Conservation (phyloP, 2,329 filamentous ascomycete species). For the Ceratocystis diversiconidia region DNA sequence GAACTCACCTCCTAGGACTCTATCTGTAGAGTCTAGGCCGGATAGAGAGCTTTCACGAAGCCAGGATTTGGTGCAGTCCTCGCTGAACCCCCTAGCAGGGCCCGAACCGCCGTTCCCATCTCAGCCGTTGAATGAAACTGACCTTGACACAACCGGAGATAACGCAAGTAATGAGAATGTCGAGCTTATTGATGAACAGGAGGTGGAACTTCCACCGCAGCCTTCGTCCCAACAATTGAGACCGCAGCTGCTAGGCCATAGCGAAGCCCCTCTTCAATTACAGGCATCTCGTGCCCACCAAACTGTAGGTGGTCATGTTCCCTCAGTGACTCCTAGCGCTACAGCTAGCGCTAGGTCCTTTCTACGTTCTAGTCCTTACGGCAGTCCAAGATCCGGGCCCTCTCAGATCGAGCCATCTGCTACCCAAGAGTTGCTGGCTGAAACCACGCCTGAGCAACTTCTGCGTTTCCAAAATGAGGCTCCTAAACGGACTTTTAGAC, state of each 20-base stretch:
- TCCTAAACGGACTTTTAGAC: slow-evolving; percentile 35
- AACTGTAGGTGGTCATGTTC: background rate
- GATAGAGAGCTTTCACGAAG: background rate
- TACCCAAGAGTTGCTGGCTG: background rate
- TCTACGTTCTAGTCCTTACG: background rate
- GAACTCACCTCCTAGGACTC: background rate
- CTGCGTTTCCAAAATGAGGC: slow-evolving; percentile 11
- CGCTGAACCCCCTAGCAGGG: background rate
- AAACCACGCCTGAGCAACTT: slow-evolving; percentile 2
- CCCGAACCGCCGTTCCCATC: background rate
- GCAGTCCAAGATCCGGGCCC: background rate
- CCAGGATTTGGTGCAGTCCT: background rate
- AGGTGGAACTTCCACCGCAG: background rate
- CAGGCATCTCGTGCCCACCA: background rate
- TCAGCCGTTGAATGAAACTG: background rate
- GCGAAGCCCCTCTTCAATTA: background rate
- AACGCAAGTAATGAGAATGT: background rate
- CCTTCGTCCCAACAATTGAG: background rate
- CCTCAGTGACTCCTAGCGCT: background rate
- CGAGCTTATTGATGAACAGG: background rate
- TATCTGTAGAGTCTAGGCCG: background rate
- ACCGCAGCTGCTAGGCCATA: background rate
- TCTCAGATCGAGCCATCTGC: background rate
- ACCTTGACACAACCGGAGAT: background rate
- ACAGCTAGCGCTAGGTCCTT: background rate